A percentile compares a stretch with the other conserved stretches of the same genome.
Conservation (phyloP, 495 filamentous ascomycete species). For the Penicillium longicatenatum region DNA sequence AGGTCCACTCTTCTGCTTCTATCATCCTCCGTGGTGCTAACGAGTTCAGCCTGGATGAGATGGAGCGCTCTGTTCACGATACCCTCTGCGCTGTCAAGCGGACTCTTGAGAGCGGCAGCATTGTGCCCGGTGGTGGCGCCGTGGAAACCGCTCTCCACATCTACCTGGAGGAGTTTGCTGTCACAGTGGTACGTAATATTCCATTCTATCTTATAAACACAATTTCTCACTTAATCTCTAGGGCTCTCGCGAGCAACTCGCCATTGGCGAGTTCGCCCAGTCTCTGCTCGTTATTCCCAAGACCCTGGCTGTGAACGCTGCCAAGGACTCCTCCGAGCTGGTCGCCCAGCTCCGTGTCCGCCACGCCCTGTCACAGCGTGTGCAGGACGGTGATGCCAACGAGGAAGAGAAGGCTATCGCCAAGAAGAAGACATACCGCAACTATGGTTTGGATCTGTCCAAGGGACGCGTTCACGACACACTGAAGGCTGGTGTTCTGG, state of each 20-base stretch:
- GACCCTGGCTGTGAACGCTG: conserved; percentile 95
- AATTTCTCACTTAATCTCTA: conserved; percentile 30
- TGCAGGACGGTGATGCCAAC: conserved; percentile 76
- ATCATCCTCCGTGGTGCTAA: conserved; percentile 96
- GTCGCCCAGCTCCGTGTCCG: conserved; percentile 93
- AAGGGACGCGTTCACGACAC: conserved; percentile 91
- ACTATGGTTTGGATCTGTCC: conserved; percentile 90
- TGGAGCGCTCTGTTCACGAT: conserved; percentile 98
- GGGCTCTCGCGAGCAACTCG: conserved; percentile 95
- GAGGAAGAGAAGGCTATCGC: conserved; percentile 85
- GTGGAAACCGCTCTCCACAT: conserved; percentile 99
- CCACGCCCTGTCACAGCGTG: conserved; percentile 91
- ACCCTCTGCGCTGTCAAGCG: conserved; percentile 96
- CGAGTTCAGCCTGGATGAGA: conserved; percentile 97
- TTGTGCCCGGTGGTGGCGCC: conserved; percentile 94
- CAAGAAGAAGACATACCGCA: conserved; percentile 95
- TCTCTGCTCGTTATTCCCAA: conserved; percentile 94
- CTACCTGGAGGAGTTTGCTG: conserved; percentile 99
- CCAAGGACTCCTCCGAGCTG: conserved; percentile 92
- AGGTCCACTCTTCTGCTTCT: conserved; percentile 87
- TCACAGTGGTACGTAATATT: conserved; percentile 71
- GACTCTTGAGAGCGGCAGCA: conserved; percentile 93
- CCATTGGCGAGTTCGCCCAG: conserved; percentile 96
- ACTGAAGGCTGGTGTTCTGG: conserved; percentile 92
- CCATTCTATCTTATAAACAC: not conserved